Base-by-base conservation (phyloP, 257 asterid genomes). In the Ilex asprella region DNA sequence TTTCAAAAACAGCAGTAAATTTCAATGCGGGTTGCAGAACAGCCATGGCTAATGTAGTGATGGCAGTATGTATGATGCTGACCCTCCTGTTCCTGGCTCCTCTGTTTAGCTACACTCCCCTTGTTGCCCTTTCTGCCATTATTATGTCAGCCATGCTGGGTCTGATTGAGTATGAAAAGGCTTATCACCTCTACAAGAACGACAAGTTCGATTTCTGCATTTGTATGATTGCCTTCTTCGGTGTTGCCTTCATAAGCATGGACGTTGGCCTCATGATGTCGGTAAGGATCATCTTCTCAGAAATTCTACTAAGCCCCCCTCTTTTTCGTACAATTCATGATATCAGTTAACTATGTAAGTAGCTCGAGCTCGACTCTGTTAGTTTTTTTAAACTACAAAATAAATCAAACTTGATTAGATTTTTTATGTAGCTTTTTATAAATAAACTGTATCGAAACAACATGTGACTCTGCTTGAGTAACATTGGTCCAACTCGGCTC, bases 121-220 rank as follows among this genome's bases (percentile, higher is more conserved):
- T 83, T 0, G 95, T 92, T 3, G 98, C 89, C 0, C 82, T 92
- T 16, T 70, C 98, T 0, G 86, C 98, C 44, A 89, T 89, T 35
- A 89, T 92, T 66, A 85, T 81, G 59, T 89, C 98, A 2, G 98
- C 97, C 0, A 89, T 92, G 98, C 58, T 89, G 0, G 97, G 98
- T 2, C 73, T 89, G 51, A 70, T 92, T 56, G 83, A 89, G 71
- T 92, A 79, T n/a, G 74, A 83, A 10, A 80, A 92, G 79, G 76
- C 72, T 0, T 80, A 79, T 69, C 93, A 88, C 30, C 84, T 92
- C 35, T 83, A 27, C 81, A 73, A 84, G 78, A 86, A 97, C 0
- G 96, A 92, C 73, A 92, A 92, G 61, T 86, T 83, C 49, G 97
- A 92, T 55, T 92, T 92, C 59, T 5, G 68, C 14, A 88, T 89